phyloP scores from a whole-genome alignment of 306 rosid species.

The Castanea crenata region DNA sequence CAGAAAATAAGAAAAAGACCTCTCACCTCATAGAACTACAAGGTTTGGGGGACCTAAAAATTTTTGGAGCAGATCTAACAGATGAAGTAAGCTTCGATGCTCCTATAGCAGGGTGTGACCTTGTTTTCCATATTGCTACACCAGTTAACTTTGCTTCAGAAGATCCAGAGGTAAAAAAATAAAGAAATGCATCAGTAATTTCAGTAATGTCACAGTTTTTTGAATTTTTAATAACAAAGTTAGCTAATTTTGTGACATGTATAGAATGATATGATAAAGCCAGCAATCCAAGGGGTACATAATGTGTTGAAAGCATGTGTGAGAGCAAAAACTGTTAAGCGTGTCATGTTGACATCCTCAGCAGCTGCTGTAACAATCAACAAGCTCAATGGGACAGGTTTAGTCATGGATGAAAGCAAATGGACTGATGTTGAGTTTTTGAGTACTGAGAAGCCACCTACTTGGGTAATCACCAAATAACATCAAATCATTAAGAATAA shows the following conservation, averaged over 20 bases:
- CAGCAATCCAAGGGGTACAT: slow-evolving; percentile 63
- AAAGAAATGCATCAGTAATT: background rate
- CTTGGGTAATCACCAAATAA: slow-evolving; percentile 55
- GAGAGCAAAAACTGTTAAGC: slow-evolving; percentile 56
- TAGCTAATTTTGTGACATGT: background rate
- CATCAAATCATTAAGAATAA: background rate
- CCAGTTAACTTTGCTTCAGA: slow-evolving; percentile 75
- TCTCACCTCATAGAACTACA: slow-evolving; percentile 55
- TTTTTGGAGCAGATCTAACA: slow-evolving; percentile 64
- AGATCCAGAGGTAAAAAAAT: slow-evolving; percentile 73
- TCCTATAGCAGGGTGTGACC: slow-evolving; percentile 63
- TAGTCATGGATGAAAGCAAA: slow-evolving; percentile 53
- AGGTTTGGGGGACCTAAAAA: slow-evolving; percentile 52
- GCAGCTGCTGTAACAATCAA: slow-evolving; percentile 69
- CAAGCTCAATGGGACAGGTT: slow-evolving; percentile 42
- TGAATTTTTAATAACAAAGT: background rate
- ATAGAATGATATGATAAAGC: slow-evolving; percentile 89
- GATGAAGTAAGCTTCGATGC: slow-evolving; percentile 62
- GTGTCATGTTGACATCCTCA: slow-evolving; percentile 81
- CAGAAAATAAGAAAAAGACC: slow-evolving; percentile 56
- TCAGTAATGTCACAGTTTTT: background rate
- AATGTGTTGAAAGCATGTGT: slow-evolving; percentile 71
- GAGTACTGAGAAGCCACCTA: slow-evolving; percentile 57
- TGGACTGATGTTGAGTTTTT: slow-evolving; percentile 76
- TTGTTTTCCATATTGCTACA: slow-evolving; percentile 84